Percentiles rank a stretch among this genome's conserved stretches.
Conservation (phyloP, 2,329 filamentous ascomycete genomes). For the Penicillium rolfsii region DNA sequence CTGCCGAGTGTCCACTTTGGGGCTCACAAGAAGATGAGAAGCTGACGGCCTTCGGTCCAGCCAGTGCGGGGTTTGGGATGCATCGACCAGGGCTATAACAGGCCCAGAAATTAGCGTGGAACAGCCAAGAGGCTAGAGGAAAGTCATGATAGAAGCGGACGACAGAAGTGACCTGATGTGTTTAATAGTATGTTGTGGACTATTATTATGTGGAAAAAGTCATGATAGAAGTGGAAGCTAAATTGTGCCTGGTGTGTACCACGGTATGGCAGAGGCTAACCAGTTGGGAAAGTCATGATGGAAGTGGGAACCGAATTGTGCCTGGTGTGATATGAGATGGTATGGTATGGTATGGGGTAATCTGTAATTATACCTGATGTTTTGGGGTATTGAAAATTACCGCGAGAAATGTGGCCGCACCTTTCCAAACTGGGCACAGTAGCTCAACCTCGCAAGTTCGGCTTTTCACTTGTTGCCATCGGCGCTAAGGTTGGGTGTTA, state of each 20-base stretch:
- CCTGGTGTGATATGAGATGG: too few relatives aligned
- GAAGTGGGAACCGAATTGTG: too few relatives aligned
- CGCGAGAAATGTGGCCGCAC: neutral
- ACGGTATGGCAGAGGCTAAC: too few relatives aligned
- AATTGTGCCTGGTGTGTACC: too few relatives aligned
- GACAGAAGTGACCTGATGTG: neutral
- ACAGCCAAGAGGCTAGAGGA: conserved; percentile 1
- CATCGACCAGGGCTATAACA: conserved; percentile 8
- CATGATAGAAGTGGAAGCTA: too few relatives aligned
- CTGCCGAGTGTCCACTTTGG: conserved; percentile 6
- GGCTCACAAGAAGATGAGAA: conserved; percentile 10
- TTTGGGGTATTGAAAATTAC: neutral
- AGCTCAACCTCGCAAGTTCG: conserved; percentile 5
- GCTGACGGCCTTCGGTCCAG: neutral
- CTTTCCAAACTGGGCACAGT: neutral
- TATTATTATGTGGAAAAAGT: too few relatives aligned
- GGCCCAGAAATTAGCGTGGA: conserved; percentile 13
- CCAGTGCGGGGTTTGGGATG: conserved; percentile 9
- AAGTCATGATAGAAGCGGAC: neutral
- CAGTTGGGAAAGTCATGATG: too few relatives aligned
- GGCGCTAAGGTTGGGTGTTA: conserved; percentile 7
- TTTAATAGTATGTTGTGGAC: too few relatives aligned
- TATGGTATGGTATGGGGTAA: too few relatives aligned
- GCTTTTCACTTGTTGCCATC: neutral
- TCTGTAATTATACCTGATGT: conserved; percentile 2